Base-by-base conservation (phyloP, 1,139 yeast genomes). In the Sugiyamaella novakii region DNA sequence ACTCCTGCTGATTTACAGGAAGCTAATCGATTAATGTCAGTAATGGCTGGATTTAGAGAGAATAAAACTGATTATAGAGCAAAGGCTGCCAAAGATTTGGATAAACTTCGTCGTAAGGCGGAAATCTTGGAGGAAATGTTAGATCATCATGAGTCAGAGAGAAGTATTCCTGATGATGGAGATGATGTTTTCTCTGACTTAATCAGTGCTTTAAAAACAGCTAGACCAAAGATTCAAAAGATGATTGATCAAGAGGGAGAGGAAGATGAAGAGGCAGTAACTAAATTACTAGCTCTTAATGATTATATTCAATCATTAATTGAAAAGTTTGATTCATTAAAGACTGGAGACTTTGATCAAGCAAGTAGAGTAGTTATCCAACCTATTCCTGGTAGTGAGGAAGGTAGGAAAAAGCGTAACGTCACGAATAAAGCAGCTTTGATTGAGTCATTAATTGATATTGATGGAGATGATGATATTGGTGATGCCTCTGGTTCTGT, bases 1-100 rank as follows among this genome's bases (percentile, higher is more conserved):
- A 86, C 88, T 67, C 98, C 98, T 1, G 87, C 84, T 57, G 99
- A 92, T 69, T 78, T 92, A 64, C 89, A 86, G 62, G 98, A 92
- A 68, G 99, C 99, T 33, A 92, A 92, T 68, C 87, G 86, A 60
- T 77, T 92, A 66, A 94, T 92, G 98, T 89, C 91, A 66, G 83
- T 92, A 59, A 91, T 92, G 97, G 96, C 98, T 7, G 99, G 99
- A 2, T 92, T 87, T 72, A 60, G 68, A 46, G 72, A 69, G 50
- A 57, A 66, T n/a, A 85, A 85, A 68, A 94, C 87, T 56, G 96
- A 94, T 66, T 86, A 88, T 58, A 81, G 81, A 61, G 88, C 87
- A 54, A 82, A 85, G 59, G 85, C 91, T 36, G 81, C 83, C 36
- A 89, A 86, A 57, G 98, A 94, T 63, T 75, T 94, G 50, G 89